phyloP scores from a whole-genome alignment of 2,329 filamentous ascomycete genomes.

The Colletotrichum acutatum region DNA sequence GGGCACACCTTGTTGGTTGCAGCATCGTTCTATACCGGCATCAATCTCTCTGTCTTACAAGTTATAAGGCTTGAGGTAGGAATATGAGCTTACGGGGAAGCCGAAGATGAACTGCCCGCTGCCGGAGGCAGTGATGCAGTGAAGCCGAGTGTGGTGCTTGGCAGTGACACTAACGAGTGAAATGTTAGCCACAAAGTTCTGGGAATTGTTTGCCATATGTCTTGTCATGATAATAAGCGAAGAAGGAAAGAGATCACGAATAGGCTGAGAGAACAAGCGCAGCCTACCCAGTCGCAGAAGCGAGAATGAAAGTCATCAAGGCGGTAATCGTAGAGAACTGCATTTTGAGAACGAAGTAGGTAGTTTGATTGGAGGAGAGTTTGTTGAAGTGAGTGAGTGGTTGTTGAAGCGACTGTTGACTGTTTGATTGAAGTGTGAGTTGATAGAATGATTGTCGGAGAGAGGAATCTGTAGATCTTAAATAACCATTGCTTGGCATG shows the following conservation, averaged over 20 bases:
- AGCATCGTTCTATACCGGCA: not conserved
- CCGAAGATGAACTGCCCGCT: constrained; percentile 5
- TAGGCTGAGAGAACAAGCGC: too few species aligned
- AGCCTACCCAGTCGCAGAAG: not conserved
- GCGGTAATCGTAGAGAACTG: not conserved
- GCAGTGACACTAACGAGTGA: not conserved
- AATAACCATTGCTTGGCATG: not conserved
- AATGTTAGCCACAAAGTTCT: not conserved
- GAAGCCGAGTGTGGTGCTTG: not conserved
- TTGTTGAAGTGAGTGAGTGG: not conserved
- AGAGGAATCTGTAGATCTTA: not conserved
- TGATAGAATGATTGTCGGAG: not conserved
- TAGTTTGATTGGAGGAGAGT: not conserved
- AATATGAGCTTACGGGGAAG: not conserved
- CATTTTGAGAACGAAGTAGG: not conserved
- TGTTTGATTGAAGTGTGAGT: not conserved
- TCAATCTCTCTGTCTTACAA: not conserved
- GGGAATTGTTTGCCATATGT: not conserved
- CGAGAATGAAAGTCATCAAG: not conserved
- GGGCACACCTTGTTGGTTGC: constrained; percentile 13
- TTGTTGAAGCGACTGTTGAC: not conserved
- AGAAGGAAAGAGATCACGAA: too few species aligned
- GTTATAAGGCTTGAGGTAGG: too few species aligned
- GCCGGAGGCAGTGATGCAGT: constrained; percentile 3
- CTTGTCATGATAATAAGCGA: not conserved